Conservation (phyloP, 768 basidiomycete genomes). For the Pisolithus orientalis region DNA sequence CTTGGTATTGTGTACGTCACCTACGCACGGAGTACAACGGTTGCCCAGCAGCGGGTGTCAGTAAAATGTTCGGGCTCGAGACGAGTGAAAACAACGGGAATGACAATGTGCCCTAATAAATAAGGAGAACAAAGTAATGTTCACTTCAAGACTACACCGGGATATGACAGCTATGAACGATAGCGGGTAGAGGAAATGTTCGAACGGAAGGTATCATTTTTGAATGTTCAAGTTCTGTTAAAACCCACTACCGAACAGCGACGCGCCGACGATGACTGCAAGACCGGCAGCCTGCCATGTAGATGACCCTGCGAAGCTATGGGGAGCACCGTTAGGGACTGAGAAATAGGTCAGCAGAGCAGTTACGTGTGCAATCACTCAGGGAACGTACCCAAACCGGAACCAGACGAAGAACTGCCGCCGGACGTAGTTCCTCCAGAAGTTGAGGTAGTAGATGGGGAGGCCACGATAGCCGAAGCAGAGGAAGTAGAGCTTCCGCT, state of each 20-base stretch:
- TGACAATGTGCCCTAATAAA: too few relatives aligned
- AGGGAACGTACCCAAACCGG: background rate
- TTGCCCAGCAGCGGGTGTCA: too few relatives aligned
- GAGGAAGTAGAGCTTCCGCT: background rate
- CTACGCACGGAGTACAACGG: too few relatives aligned
- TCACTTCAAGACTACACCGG: too few relatives aligned
- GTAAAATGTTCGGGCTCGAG: too few relatives aligned
- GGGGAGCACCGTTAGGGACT: constrained; percentile 5
- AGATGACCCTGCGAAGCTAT: background rate
- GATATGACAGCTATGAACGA: too few relatives aligned
- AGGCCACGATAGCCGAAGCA: background rate
- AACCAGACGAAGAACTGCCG: background rate
- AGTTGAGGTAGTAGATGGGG: background rate
- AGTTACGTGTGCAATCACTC: background rate
- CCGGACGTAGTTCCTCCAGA: background rate
- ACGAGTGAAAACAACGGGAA: too few relatives aligned
- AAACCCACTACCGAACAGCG: background rate
- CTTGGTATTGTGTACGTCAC: too few relatives aligned
- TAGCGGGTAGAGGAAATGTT: background rate
- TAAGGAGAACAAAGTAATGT: too few relatives aligned
- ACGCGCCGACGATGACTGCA: constrained; percentile 3
- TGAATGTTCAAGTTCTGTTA: background rate
- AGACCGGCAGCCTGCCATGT: constrained; percentile 1
- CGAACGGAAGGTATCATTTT: background rate
- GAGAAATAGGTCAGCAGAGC: background rate